Conservation (phyloP, 139 green algal species). For the Microglena sp. region DNA sequence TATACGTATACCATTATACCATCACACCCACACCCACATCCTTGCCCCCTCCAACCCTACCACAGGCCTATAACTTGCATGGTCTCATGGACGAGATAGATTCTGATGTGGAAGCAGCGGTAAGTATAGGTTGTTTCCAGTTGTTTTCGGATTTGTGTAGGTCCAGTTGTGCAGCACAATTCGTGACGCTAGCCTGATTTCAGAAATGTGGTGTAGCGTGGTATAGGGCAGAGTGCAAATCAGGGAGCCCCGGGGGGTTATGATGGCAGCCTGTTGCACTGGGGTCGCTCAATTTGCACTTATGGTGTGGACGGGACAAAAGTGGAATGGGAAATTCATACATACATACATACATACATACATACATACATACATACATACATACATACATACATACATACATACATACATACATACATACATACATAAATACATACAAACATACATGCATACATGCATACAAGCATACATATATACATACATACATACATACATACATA, state of each 20-base stretch:
- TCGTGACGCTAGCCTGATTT: no score
- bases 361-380: slow-evolving; percentile 5
- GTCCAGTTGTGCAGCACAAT: no score
- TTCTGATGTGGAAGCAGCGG: not conserved
- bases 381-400: slow-evolving; percentile 5
- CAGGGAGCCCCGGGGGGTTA: no score
- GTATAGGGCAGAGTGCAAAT: no score
- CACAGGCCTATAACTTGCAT: not conserved
- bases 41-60: not conserved
- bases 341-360: slow-evolving; percentile 5
- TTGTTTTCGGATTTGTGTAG: no score
- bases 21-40: not conserved
- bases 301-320: no score
- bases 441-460: no score
- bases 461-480: slow-evolving; percentile 2
- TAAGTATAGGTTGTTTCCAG: no score
- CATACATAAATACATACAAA: no score
- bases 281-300: no score
- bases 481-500: slow-evolving; percentile 5
- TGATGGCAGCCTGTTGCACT: no score
- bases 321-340: not conserved
- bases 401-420: slow-evolving; percentile 4
- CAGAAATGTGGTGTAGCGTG: no score
- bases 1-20: not conserved
- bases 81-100: not conserved